A percentile compares a stretch with the other conserved stretches of the same genome.
These are phyloP conservation scores for Lepiota subincarnata DNA, from an alignment of 768 basidiomycete genomes.

Conservation along the genomic window DNA sequence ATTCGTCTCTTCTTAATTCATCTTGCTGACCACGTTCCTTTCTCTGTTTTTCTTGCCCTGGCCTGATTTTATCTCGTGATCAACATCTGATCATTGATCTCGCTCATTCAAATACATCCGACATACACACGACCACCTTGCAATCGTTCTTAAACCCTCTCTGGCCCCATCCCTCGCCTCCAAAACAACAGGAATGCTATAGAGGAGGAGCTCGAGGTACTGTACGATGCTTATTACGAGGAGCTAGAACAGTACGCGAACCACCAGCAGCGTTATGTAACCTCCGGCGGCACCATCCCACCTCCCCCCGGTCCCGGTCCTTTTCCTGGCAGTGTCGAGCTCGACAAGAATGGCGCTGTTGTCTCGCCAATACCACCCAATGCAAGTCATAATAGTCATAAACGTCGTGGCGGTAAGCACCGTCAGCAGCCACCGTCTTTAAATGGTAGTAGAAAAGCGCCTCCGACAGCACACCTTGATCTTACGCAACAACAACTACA, in stretches of 20 bases:
- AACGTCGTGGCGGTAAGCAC: conserved; percentile 19
- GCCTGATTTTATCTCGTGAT: conserved; percentile 25
- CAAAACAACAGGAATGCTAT: conserved; percentile 73
- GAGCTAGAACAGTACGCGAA: conserved; percentile 99
- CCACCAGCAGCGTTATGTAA: conserved; percentile 93
- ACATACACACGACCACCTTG: neutral
- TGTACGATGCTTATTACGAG: conserved; percentile 99
- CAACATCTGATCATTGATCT: conserved; percentile 25
- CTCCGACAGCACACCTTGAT: conserved; percentile 18
- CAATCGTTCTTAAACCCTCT: neutral
- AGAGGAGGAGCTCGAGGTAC: conserved; percentile 99
- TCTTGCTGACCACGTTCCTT: conserved; percentile 16
- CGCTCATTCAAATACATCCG: neutral
- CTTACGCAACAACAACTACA: conserved; percentile 9
- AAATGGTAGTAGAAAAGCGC: conserved; percentile 14
- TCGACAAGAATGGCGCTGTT: conserved; percentile 80
- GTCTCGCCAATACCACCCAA: conserved; percentile 23
- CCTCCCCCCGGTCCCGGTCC: conserved; percentile 96
- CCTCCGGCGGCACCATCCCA: conserved; percentile 83
- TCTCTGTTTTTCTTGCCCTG: conserved; percentile 17
- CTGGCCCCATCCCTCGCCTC: conserved; percentile 10
- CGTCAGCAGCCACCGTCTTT: conserved; percentile 16
- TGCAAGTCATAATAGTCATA: conserved; percentile 14
- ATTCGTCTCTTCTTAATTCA: conserved; percentile 15
- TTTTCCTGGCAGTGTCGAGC: conserved; percentile 96